Evolutionary conservation across 169 alveolate species (phyloP).

Genomic region (Hepatocystis sp.): DNA sequence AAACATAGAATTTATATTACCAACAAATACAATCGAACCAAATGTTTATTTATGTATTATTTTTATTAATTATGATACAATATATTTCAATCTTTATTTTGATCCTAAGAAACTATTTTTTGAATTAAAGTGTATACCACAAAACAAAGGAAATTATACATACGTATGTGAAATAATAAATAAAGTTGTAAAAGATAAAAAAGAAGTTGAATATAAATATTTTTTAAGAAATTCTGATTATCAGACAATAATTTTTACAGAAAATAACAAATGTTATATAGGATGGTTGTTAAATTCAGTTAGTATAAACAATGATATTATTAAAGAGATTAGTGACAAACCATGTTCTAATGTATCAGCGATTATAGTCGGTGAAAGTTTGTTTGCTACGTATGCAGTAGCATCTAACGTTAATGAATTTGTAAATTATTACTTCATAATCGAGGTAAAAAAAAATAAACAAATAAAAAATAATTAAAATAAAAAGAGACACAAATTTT

Average conservation of each 20-base stretch:
- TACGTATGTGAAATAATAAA: slow-evolving; percentile 28
- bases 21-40: too few species aligned
- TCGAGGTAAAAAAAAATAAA: slow-evolving; percentile 31
- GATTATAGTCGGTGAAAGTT: neutral
- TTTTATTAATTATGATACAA: too few species aligned
- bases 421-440: slow-evolving; percentile 6
- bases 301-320: slow-evolving; percentile 19
- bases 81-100: too few species aligned
- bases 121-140: too few species aligned
- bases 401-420: too few species aligned
- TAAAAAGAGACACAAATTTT: too few species aligned
- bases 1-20: too few species aligned
- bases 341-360: slow-evolving; percentile 20
- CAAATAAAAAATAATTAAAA: too few species aligned
- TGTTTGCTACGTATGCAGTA: too few species aligned
- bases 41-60: too few species aligned
- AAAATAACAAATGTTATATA: slow-evolving; percentile 20
- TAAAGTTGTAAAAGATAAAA: slow-evolving; percentile 12
- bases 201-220: slow-evolving; percentile 13
- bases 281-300: slow-evolving; percentile 37
- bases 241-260: slow-evolving; percentile 11
- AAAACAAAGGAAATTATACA: too few species aligned
- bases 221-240: slow-evolving; percentile 4
- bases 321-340: neutral
- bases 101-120: too few species aligned